Evolutionary conservation across 1,284 basidiomycete genomes (phyloP).

Genomic region (Puccinia polysora): DNA sequence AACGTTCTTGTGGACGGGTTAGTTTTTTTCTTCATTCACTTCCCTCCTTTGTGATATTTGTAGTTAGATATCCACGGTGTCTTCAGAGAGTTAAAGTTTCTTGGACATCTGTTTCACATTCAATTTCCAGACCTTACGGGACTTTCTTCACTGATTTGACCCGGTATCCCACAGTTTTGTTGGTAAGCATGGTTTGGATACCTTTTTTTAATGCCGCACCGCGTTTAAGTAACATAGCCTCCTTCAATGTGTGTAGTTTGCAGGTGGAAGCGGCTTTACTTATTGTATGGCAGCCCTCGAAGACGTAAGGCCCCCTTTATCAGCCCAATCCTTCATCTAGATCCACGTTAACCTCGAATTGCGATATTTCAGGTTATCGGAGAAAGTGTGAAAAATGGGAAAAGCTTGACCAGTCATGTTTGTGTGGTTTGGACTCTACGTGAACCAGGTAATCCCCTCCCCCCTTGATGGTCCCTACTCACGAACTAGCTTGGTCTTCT

Average conservation of each 20-base stretch:
- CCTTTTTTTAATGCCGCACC: not conserved
- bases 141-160: slow-evolving; percentile 24
- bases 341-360: not conserved
- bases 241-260: slow-evolving; percentile 25
- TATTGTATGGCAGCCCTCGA: slow-evolving; percentile 36
- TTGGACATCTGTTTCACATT: not conserved
- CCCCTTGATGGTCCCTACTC: not conserved
- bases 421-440: slow-evolving; percentile 25
- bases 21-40: not conserved
- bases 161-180: slow-evolving; percentile 14
- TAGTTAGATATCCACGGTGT: not conserved
- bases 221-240: not conserved
- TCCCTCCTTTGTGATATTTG: not conserved
- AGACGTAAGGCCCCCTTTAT: slow-evolving; percentile 25
- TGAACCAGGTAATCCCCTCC: slow-evolving; percentile 6
- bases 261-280: slow-evolving; percentile 41
- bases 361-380: slow-evolving; percentile 11
- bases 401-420: not conserved
- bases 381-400: slow-evolving; percentile 3
- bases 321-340: not conserved
- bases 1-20: slow-evolving; percentile 27
- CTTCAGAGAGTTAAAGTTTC: not conserved
- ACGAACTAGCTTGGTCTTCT: not conserved
- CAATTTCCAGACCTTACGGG: slow-evolving; percentile 31
- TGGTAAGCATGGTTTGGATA: not conserved